Evolutionary conservation across 345 rosid genomes (phyloP), one percentile per base, ranked within the genome.

Genomic region (Rhizophora apiculata): DNA sequence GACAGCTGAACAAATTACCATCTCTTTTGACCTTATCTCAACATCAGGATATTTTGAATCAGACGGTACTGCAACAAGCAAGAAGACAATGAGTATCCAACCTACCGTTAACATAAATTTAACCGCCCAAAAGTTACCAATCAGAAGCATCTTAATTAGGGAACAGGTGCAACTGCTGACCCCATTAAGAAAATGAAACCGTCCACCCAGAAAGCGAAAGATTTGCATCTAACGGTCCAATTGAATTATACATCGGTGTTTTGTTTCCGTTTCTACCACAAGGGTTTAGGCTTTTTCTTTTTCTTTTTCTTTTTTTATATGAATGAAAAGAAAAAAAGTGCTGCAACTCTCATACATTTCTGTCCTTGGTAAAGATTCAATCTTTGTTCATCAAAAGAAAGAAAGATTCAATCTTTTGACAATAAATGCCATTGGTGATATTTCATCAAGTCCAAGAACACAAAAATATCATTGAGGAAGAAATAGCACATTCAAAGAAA

Each of bases 11-110:
- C 71, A 78, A 46, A 93, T 74, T 4, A 86, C 80, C 70, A 72
- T 65, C 75, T 91, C 96, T 81, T 68, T 60, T 60, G 82, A 86
- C 65, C 75, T 77, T 63, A 93, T 78, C 72, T 93, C 92, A 32
- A 93, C 76, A 49, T 89, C 94, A 4, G 89, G 75, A 71, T 77
- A 84, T 69, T 69, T 87, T 2, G 88, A 80, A 64, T 89, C 86
- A 6, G 85, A 65, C 0, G 98, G 90, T 62, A 87, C 98, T 93
- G 86, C 85, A 74, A 74, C 67, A 64, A 24, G 9, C 27, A 39
- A 66, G 48, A n/a, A 21, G 64, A 66, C 54, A 61, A 58, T 65
- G 37, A 26, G 29, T 39, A 34, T 34, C 32, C 49, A 55, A 37
- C 43, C 60, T 27, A 62, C 11, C n/a, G 18, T 46, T 6, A 6